Evolutionary conservation across 2,329 filamentous ascomycete genomes (phyloP).

Genomic region (Uncinocarpus reesii): DNA sequence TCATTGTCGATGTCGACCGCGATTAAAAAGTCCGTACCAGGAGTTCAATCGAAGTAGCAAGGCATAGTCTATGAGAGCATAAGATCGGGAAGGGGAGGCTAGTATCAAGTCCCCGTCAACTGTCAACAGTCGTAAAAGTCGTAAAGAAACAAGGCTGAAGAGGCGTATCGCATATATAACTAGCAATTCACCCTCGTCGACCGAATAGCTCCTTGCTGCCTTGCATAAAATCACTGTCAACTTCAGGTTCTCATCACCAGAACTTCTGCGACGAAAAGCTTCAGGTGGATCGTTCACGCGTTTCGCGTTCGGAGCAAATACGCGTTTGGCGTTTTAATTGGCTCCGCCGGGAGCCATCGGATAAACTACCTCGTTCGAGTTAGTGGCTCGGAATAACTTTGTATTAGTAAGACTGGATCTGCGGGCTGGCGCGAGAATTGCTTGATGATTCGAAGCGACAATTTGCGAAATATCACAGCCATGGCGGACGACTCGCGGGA

Average conservation of each 20-base stretch:
- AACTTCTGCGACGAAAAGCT: not conserved
- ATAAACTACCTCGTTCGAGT: not conserved
- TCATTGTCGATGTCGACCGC: slow-evolving; percentile 33
- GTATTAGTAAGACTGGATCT: not conserved
- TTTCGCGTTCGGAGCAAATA: slow-evolving; percentile 5
- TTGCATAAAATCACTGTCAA: too few relatives aligned
- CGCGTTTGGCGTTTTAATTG: slow-evolving; percentile 10
- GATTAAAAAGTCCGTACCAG: not conserved
- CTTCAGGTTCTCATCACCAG: not conserved
- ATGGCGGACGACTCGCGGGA: slow-evolving; percentile 19
- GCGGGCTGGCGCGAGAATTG: too few relatives aligned
- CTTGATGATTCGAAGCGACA: not conserved
- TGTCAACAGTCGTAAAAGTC: too few relatives aligned
- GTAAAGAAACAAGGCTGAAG: too few relatives aligned
- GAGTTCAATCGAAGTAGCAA: not conserved
- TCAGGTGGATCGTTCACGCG: not conserved
- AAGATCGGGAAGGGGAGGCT: too few relatives aligned
- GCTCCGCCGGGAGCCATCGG: slow-evolving; percentile 1
- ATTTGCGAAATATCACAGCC: not conserved
- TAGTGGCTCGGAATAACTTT: not conserved
- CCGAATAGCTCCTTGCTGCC: too few relatives aligned
- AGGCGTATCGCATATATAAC: too few relatives aligned
- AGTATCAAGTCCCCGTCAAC: too few relatives aligned
- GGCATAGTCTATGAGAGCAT: slow-evolving; percentile 4
- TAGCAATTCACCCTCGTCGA: not conserved